Conservation (phyloP, 2,329 filamentous ascomycete species). For the Fusarium hostae region DNA sequence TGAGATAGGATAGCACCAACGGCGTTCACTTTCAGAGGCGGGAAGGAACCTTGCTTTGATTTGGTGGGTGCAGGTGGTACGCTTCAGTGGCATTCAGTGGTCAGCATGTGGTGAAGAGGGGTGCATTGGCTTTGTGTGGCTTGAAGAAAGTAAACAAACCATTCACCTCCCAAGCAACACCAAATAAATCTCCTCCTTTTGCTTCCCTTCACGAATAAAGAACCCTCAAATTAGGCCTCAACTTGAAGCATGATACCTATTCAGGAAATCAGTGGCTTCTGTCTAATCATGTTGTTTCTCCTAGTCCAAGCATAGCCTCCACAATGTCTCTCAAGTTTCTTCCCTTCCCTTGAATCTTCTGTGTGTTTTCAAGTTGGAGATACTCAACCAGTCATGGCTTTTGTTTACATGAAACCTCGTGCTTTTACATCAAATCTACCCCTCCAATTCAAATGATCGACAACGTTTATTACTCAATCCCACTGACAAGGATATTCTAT, state of each 20-base stretch:
- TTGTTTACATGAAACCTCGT: conserved; percentile 8
- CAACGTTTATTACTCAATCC: conserved; percentile 18
- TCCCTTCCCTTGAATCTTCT: background rate
- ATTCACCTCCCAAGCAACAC: conserved; percentile 22
- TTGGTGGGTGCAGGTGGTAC: background rate
- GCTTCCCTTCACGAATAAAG: background rate
- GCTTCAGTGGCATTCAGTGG: conserved; percentile 3
- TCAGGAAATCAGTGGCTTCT: background rate
- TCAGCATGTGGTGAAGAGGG: conserved; percentile 3
- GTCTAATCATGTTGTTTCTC: conserved; percentile 7
- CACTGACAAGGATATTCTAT: conserved; percentile 18
- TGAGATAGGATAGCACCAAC: conserved; percentile 21
- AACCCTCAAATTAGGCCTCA: background rate
- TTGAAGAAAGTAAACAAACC: conserved; percentile 43
- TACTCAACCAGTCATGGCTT: background rate
- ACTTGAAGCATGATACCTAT: conserved; percentile 5
- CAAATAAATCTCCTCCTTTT: background rate
- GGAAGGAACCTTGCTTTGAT: conserved; percentile 13
- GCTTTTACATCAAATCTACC: conserved; percentile 1
- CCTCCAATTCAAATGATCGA: conserved; percentile 29
- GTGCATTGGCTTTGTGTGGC: conserved; percentile 4
- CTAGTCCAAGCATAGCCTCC: conserved; percentile 17
- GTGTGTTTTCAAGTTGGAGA: background rate
- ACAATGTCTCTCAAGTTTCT: conserved; percentile 20
- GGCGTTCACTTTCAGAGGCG: conserved; percentile 3